Conservation (phyloP, 2,329 filamentous ascomycete genomes). For the Cladosporium sp. region DNA sequence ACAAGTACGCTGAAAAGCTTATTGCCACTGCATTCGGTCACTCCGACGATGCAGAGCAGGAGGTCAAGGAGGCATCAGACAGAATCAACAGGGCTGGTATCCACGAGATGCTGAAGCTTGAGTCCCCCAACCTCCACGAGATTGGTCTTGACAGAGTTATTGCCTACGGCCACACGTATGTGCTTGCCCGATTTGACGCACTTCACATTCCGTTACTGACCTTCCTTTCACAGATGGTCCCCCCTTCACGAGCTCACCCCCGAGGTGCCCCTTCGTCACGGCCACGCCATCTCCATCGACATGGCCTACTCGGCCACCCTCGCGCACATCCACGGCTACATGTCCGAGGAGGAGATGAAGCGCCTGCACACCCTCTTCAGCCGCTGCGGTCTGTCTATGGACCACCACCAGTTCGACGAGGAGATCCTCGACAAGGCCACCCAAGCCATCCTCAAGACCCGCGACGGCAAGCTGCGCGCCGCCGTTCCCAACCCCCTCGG, state of each 20-base stretch:
- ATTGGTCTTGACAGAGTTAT: constrained; percentile 69
- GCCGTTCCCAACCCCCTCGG: constrained; percentile 67
- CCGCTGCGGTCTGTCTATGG: constrained; percentile 66
- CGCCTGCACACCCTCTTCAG: constrained; percentile 66
- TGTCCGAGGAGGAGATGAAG: constrained; percentile 57
- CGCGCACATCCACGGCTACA: constrained; percentile 58
- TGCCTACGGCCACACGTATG: constrained; percentile 67
- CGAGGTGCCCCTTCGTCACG: constrained; percentile 64
- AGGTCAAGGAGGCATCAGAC: constrained; percentile 60
- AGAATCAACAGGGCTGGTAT: constrained; percentile 66
- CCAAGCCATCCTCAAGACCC: constrained; percentile 65
- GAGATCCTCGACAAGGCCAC: constrained; percentile 62
- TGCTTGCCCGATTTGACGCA: constrained; percentile 10
- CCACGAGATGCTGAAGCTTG: constrained; percentile 68
- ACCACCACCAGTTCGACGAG: constrained; percentile 64
- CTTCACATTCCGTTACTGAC: constrained; percentile 11
- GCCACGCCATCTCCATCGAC: constrained; percentile 70
- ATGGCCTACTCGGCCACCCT: constrained; percentile 73
- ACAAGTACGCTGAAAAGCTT: constrained; percentile 65
- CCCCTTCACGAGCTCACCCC: constrained; percentile 68
- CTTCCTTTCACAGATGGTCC: constrained; percentile 53
- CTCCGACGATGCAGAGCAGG: constrained; percentile 50
- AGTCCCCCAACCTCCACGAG: constrained; percentile 70
- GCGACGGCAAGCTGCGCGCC: constrained; percentile 64
- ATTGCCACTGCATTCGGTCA: constrained; percentile 64